Conservation (phyloP, 768 basidiomycete genomes). For the Boletus rubroflammeus region DNA sequence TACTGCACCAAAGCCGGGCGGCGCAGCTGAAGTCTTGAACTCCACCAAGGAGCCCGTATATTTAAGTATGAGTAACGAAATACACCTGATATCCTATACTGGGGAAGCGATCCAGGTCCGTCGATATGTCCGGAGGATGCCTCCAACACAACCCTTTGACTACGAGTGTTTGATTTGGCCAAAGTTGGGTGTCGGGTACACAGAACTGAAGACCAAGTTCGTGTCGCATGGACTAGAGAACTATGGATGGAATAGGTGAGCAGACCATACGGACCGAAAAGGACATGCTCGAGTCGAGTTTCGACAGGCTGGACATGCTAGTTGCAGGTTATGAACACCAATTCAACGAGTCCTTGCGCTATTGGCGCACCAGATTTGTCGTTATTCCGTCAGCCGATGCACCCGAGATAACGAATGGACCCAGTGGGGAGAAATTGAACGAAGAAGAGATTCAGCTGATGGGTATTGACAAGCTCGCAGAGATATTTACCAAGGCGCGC, state of each 20-base stretch:
- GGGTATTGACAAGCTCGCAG: conserved; percentile 89
- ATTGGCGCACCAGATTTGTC: conserved; percentile 93
- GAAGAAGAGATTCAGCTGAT: conserved; percentile 86
- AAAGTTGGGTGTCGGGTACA: conserved; percentile 83
- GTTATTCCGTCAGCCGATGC: conserved; percentile 83
- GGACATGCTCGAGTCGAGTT: background rate
- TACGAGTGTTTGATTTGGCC: conserved; percentile 96
- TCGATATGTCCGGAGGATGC: conserved; percentile 76
- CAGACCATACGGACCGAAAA: background rate
- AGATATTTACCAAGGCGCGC: conserved; percentile 79
- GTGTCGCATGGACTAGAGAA: conserved; percentile 75
- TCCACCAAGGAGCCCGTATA: conserved; percentile 72
- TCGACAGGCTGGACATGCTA: conserved; percentile 72
- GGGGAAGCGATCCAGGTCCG: conserved; percentile 89
- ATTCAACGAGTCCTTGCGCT: conserved; percentile 78
- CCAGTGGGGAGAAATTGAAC: conserved; percentile 70
- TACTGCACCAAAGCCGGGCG: conserved; percentile 49
- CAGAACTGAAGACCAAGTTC: conserved; percentile 72
- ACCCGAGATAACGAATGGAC: conserved; percentile 50
- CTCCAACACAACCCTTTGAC: conserved; percentile 55
- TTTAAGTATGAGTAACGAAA: conserved; percentile 92
- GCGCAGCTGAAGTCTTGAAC: conserved; percentile 62
- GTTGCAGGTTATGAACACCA: conserved; percentile 79
- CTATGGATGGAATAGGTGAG: conserved; percentile 83
- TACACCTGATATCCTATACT: conserved; percentile 88